A percentile compares a stretch with the other conserved stretches of the same genome.
phyloP scores from a whole-genome alignment of 495 filamentous ascomycete genomes.

The Immersiella caudata region DNA sequence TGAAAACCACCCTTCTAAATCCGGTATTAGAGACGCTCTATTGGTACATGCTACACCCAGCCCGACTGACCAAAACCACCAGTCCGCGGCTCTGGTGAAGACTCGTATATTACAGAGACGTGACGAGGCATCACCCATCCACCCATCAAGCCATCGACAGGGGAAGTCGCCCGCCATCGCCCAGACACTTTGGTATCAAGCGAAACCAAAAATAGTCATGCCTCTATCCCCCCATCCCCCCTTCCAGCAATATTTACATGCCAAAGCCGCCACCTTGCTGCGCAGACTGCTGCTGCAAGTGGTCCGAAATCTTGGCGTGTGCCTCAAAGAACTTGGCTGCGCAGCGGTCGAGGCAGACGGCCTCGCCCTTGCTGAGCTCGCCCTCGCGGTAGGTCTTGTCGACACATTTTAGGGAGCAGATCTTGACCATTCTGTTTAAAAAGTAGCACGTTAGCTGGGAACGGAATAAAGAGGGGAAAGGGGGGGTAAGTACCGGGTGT shows the following conservation, averaged over 20 bases:
- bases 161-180: neutral
- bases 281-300: constrained; percentile 54
- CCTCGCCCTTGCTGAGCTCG: constrained; percentile 97
- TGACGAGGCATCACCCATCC: neutral
- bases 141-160: neutral
- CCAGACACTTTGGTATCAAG: too few species aligned
- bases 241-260: constrained; percentile 12
- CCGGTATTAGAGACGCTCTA: neutral
- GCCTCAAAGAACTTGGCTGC: constrained; percentile 98
- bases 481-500: constrained; percentile 69
- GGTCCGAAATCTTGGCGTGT: constrained; percentile 81
- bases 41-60: neutral
- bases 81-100: neutral
- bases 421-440: constrained; percentile 71
- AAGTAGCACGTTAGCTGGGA: neutral
- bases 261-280: constrained; percentile 43
- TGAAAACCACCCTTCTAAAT: neutral
- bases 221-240: too few species aligned
- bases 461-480: neutral
- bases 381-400: constrained; percentile 87
- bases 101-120: neutral
- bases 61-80: neutral
- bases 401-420: constrained; percentile 91
- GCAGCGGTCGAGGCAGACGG: constrained; percentile 95
- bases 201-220: too few species aligned